phyloP scores from a whole-genome alignment of 331 rosid genomes.

The Erythrophleum ivorense region DNA sequence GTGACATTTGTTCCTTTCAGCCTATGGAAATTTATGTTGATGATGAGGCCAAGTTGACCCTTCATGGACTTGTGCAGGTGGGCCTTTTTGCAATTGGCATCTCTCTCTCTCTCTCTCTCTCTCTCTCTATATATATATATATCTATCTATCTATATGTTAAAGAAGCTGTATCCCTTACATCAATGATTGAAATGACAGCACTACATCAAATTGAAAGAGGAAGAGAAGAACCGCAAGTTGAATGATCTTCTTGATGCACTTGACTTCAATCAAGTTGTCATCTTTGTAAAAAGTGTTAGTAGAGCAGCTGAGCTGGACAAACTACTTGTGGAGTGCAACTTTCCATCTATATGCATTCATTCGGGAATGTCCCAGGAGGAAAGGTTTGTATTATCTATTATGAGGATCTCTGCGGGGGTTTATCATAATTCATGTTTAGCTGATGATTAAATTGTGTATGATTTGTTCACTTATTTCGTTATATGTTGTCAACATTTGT shows the following conservation, averaged over 20 bases:
- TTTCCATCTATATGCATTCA: constrained; percentile 84
- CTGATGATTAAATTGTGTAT: background rate
- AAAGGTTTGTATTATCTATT: constrained; percentile 53
- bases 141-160: background rate
- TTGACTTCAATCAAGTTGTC: constrained; percentile 84
- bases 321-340: constrained; percentile 75
- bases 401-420: background rate
- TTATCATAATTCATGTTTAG: background rate
- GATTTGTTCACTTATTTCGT: background rate
- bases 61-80: constrained; percentile 86
- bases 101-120: background rate
- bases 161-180: constrained; percentile 1
- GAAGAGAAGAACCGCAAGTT: constrained; percentile 78
- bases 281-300: constrained; percentile 79
- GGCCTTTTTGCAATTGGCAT: background rate
- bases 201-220: constrained; percentile 83
- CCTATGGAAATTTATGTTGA: constrained; percentile 91
- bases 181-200: constrained; percentile 48
- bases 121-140: background rate
- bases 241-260: constrained; percentile 83
- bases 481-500: background rate
- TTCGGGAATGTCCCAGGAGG: constrained; percentile 85
- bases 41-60: constrained; percentile 81
- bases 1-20: constrained; percentile 81
- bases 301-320: constrained; percentile 85